phyloP scores from a whole-genome alignment of 306 rosid species.

The Vigna mungo region DNA sequence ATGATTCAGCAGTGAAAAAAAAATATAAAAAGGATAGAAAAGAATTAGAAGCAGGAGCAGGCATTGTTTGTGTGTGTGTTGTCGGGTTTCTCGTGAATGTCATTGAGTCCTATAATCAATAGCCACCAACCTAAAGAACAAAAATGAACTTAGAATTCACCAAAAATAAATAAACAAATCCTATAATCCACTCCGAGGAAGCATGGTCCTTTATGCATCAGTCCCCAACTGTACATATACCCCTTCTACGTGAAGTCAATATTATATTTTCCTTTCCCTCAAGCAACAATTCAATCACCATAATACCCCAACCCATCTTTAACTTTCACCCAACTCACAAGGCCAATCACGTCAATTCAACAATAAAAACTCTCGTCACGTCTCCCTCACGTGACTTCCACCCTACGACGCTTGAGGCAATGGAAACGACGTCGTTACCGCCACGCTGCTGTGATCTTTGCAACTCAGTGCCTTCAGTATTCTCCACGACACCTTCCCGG shows the following conservation, averaged over 20 bases:
- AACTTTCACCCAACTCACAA: not conserved
- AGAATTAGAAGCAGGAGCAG: constrained; percentile 30
- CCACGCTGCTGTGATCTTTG: constrained; percentile 71
- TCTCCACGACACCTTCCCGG: constrained; percentile 77
- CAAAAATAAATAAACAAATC: constrained; percentile 26
- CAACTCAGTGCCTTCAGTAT: constrained; percentile 82
- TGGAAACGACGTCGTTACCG: constrained; percentile 68
- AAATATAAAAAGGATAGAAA: not conserved
- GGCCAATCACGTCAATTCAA: constrained; percentile 25
- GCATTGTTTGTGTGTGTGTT: constrained; percentile 29
- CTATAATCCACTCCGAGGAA: constrained; percentile 24
- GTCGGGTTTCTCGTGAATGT: constrained; percentile 69
- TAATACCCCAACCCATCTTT: constrained; percentile 42
- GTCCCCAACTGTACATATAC: constrained; percentile 49
- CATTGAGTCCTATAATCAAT: constrained; percentile 57
- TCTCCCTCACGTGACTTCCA: constrained; percentile 38
- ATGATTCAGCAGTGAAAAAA: too few species aligned
- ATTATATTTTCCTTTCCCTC: constrained; percentile 41
- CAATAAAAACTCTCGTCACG: not conserved
- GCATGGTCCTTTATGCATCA: constrained; percentile 29
- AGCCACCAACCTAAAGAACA: constrained; percentile 54
- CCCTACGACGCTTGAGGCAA: constrained; percentile 49
- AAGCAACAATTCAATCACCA: constrained; percentile 42
- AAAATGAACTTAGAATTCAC: constrained; percentile 26
- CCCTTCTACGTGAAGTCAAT: constrained; percentile 61